Conservation (phyloP, 176 grass and related monocot species). For the Aechmea fasciata region DNA sequence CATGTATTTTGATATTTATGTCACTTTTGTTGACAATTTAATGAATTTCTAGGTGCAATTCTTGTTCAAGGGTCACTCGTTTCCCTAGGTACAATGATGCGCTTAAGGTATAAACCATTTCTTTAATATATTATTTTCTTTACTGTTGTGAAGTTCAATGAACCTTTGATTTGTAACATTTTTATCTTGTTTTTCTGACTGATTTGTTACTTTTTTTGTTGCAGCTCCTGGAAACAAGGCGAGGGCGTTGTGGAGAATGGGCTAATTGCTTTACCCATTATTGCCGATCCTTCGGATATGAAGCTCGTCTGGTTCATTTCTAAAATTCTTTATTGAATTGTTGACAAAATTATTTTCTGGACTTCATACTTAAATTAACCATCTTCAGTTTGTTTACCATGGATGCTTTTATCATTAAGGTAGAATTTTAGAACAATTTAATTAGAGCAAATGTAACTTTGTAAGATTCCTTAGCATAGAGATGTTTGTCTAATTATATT, state of each 20-base stretch:
- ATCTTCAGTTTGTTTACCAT: too few species aligned
- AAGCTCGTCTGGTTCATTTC: slow-evolving; percentile 82
- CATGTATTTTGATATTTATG: neutral
- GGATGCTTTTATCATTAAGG: too few species aligned
- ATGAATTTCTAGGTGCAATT: slow-evolving; percentile 52
- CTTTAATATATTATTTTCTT: neutral
- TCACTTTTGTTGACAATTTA: neutral
- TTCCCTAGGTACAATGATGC: slow-evolving; percentile 93
- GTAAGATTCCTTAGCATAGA: too few species aligned
- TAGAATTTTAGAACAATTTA: too few species aligned
- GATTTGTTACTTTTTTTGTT: slow-evolving; percentile 20
- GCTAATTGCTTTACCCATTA: slow-evolving; percentile 97
- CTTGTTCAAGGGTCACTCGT: slow-evolving; percentile 68
- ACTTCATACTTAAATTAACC: too few species aligned
- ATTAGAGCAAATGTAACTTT: too few species aligned
- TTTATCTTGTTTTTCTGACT: neutral
- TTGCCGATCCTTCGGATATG: slow-evolving; percentile 84
- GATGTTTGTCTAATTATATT: too few species aligned
- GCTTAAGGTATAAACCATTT: slow-evolving; percentile 53
- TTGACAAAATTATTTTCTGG: neutral
- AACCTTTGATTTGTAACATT: too few species aligned
- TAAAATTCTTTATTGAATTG: slow-evolving; percentile 4
- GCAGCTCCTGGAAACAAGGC: slow-evolving; percentile 91
- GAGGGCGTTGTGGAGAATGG: slow-evolving; percentile 97
- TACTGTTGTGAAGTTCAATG: neutral